phyloP scores from a whole-genome alignment of 2,329 filamentous ascomycete genomes.

The Cladosporium sp. region DNA sequence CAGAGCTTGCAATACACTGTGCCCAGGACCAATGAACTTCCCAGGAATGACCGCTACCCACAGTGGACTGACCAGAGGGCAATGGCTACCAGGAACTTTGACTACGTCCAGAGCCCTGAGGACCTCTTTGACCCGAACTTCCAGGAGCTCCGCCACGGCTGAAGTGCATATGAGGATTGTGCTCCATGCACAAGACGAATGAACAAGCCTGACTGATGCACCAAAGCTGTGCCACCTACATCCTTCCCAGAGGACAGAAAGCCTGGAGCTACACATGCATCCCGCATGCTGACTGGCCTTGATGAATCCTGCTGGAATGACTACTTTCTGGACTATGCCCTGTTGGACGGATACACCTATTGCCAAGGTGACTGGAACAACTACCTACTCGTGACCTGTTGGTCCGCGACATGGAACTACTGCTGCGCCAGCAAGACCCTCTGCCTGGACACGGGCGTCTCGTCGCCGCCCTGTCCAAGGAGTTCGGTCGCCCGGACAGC shows the following conservation, averaged over 20 bases:
- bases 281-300: background rate
- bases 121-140: conserved; percentile 30
- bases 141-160: conserved; percentile 30
- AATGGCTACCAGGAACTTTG: conserved; percentile 29
- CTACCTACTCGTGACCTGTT: background rate
- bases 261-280: background rate
- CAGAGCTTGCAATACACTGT: conserved; percentile 11
- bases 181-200: background rate
- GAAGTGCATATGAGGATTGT: conserved; percentile 19
- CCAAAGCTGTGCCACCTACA: background rate
- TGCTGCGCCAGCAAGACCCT: background rate
- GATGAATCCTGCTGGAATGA: background rate
- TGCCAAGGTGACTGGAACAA: background rate
- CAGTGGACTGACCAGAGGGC: conserved; percentile 32
- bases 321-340: background rate
- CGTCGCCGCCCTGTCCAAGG: background rate
- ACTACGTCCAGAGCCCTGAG: conserved; percentile 28
- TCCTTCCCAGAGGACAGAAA: background rate
- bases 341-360: background rate
- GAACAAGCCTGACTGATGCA: background rate
- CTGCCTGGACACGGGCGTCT: background rate
- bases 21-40: conserved; percentile 5
- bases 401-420: background rate
- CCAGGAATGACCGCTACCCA: conserved; percentile 25
- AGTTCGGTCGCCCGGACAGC: background rate